Evolutionary conservation across 2,329 filamentous ascomycete genomes (phyloP).

Genomic region (Arthroderma sp.): DNA sequence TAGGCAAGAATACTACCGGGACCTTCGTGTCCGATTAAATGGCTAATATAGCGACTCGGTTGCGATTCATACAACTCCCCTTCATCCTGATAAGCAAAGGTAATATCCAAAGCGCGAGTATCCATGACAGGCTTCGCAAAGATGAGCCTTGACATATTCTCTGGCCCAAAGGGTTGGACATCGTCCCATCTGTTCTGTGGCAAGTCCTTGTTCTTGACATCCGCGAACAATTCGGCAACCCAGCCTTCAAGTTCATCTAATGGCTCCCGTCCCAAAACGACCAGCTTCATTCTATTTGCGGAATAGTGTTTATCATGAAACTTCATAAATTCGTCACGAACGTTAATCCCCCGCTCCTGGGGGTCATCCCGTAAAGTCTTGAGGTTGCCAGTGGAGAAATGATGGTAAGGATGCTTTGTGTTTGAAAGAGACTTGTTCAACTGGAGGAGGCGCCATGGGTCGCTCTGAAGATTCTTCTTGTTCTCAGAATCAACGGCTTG

Average conservation of each 20-base stretch:
- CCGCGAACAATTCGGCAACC: constrained; percentile 71
- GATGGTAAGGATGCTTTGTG: constrained; percentile 72
- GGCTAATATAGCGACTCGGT: constrained; percentile 73
- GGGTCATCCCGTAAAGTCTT: constrained; percentile 75
- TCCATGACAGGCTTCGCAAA: constrained; percentile 92
- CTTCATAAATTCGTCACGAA: constrained; percentile 81
- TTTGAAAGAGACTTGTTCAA: constrained; percentile 81
- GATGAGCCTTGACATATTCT: constrained; percentile 55
- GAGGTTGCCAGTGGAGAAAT: constrained; percentile 84
- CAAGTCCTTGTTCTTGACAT: constrained; percentile 69
- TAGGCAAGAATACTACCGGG: constrained; percentile 85
- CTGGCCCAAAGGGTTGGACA: constrained; percentile 44
- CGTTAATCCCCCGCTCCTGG: constrained; percentile 64
- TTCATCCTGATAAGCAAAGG: constrained; percentile 77
- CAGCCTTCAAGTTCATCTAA: constrained; percentile 72
- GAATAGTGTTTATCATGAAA: constrained; percentile 87
- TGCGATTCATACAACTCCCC: constrained; percentile 66
- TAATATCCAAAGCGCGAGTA: constrained; percentile 61
- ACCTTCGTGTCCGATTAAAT: constrained; percentile 83
- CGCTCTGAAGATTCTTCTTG: constrained; percentile 91
- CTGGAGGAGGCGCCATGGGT: constrained; percentile 77
- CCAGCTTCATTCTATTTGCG: constrained; percentile 85
- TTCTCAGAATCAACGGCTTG: constrained; percentile 89
- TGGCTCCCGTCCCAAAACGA: constrained; percentile 67
- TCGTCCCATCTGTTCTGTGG: constrained; percentile 54